phyloP scores from a whole-genome alignment of 352 stramenopile species.

The Pythium apleroticum region DNA sequence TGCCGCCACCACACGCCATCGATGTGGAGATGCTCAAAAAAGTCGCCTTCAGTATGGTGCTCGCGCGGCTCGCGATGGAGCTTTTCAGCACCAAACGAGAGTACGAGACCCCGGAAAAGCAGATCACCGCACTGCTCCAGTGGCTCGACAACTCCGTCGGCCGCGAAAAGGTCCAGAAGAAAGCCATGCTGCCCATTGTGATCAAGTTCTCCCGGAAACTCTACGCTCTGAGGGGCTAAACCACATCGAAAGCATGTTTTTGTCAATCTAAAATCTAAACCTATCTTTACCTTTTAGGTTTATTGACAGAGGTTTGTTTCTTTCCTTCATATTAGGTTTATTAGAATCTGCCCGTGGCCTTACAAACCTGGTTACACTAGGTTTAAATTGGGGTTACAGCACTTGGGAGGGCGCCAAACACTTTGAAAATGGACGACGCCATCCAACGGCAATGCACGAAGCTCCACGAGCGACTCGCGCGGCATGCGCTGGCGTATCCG shows the following conservation, averaged over 20 bases:
- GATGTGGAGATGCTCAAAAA: slow-evolving; percentile 74
- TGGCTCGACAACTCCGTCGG: slow-evolving; percentile 77
- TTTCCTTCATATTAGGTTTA: neutral
- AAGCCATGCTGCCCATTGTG: slow-evolving; percentile 57
- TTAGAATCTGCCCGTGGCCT: too few species aligned
- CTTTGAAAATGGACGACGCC: slow-evolving; percentile 40
- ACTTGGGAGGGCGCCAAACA: neutral
- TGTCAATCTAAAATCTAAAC: neutral
- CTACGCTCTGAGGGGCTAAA: slow-evolving; percentile 31
- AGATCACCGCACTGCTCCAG: slow-evolving; percentile 71
- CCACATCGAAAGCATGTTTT: neutral
- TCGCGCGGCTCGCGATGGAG: slow-evolving; percentile 68
- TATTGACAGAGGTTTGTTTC: neutral
- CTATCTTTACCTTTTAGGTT: neutral
- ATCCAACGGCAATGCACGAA: slow-evolving; percentile 50
- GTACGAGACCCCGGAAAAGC: slow-evolving; percentile 71
- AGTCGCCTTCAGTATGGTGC: slow-evolving; percentile 60
- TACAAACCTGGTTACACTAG: too few species aligned
- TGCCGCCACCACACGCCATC: slow-evolving; percentile 36
- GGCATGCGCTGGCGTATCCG: slow-evolving; percentile 70
- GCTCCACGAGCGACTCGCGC: slow-evolving; percentile 64
- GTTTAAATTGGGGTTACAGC: neutral
- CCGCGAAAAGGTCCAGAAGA: slow-evolving; percentile 68
- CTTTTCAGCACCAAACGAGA: slow-evolving; percentile 58
- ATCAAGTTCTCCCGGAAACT: slow-evolving; percentile 78